Evolutionary conservation across 768 basidiomycete genomes (phyloP).

Genomic region (Obba rivulosa): DNA sequence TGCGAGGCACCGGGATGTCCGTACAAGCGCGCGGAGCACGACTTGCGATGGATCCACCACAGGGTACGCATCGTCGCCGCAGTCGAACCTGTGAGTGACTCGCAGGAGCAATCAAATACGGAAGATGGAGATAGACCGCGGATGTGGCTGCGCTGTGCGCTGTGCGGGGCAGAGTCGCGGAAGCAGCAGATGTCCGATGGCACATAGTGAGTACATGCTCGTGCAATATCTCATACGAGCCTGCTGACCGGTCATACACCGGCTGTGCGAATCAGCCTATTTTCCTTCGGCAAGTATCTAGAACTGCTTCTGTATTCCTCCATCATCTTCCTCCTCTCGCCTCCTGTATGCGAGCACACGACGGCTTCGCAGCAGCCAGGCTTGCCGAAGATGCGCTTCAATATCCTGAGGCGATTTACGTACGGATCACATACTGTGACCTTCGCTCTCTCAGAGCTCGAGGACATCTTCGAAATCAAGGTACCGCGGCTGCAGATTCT

Average conservation of each 20-base stretch:
- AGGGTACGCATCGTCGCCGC: conserved; percentile 24
- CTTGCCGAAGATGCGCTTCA: conserved; percentile 26
- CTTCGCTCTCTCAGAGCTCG: conserved; percentile 39
- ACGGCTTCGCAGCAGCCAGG: conserved; percentile 1
- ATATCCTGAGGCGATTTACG: conserved; percentile 39
- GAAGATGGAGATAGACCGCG: conserved; percentile 15
- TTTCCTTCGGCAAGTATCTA: conserved; percentile 25
- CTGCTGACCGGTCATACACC: not conserved
- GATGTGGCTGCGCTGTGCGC: conserved; percentile 25
- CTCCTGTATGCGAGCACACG: conserved; percentile 22
- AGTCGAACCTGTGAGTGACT: not conserved
- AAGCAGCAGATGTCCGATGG: conserved; percentile 23
- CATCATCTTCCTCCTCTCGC: conserved; percentile 8
- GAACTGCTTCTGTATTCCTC: conserved; percentile 25
- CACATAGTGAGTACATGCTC: conserved; percentile 19
- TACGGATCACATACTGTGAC: conserved; percentile 32
- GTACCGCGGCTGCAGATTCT: conserved; percentile 57
- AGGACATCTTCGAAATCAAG: conserved; percentile 57
- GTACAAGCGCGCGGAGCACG: conserved; percentile 36
- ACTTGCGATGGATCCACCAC: conserved; percentile 36
- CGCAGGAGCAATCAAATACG: not conserved
- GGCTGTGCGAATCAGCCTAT: conserved; percentile 13
- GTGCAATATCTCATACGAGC: not conserved
- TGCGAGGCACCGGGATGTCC: conserved; percentile 36
- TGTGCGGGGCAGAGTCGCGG: conserved; percentile 21